phyloP scores from a whole-genome alignment of 768 basidiomycete genomes.

The Trametes punicea region DNA sequence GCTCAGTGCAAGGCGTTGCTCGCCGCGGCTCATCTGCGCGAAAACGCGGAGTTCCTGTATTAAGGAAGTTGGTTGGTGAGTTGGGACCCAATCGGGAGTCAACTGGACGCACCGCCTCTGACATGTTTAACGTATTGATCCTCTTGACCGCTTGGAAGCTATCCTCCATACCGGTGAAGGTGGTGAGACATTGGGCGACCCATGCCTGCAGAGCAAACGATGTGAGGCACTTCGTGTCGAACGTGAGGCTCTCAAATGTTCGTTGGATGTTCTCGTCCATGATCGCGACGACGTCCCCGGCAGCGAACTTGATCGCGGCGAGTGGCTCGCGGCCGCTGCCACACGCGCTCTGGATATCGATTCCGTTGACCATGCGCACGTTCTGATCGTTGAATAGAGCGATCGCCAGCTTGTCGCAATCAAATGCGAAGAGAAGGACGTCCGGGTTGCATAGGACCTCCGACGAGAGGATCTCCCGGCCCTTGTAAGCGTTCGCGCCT shows the following conservation, averaged over 20 bases:
- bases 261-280: slow-evolving; percentile 22
- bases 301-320: slow-evolving; percentile 36
- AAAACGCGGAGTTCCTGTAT: slow-evolving; percentile 16
- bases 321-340: slow-evolving; percentile 31
- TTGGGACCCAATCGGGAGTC: neutral
- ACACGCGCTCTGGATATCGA: slow-evolving; percentile 58
- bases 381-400: slow-evolving; percentile 42
- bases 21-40: slow-evolving; percentile 23
- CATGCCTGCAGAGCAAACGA: slow-evolving; percentile 29
- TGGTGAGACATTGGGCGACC: slow-evolving; percentile 37
- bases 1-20: slow-evolving; percentile 27
- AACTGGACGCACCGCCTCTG: slow-evolving; percentile 33
- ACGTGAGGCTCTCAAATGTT: slow-evolving; percentile 19
- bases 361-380: slow-evolving; percentile 44
- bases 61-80: neutral
- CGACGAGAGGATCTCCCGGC: slow-evolving; percentile 35
- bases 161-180: slow-evolving; percentile 38
- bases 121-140: slow-evolving; percentile 43
- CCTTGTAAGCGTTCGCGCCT: slow-evolving; percentile 17
- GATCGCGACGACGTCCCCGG: slow-evolving; percentile 16
- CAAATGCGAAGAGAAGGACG: slow-evolving; percentile 51
- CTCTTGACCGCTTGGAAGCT: slow-evolving; percentile 40
- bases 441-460: slow-evolving; percentile 42
- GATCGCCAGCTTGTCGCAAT: slow-evolving; percentile 48
- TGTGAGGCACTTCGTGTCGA: slow-evolving; percentile 9